These are phyloP conservation scores for Myrica gale DNA, from an alignment of 306 rosid genomes.

Conservation along the genomic window DNA sequence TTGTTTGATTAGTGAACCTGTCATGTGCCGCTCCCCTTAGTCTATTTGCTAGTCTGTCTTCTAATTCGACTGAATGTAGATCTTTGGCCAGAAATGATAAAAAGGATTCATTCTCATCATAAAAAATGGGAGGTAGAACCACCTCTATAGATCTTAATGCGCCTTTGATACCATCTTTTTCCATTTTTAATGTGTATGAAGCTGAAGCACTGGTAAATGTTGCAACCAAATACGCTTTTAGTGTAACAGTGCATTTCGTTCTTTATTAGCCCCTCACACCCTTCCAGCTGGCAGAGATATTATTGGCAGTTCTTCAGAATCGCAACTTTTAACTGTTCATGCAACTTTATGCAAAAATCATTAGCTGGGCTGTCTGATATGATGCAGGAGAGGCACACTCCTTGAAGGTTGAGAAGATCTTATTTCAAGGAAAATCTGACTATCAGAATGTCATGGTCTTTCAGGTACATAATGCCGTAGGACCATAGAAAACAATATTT, in stretches of 20 bases:
- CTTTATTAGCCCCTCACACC: background rate
- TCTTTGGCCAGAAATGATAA: background rate
- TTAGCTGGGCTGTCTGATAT: constrained; percentile 25
- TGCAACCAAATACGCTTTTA: background rate
- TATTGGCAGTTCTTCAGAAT: background rate
- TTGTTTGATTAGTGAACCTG: background rate
- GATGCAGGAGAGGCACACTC: constrained; percentile 96
- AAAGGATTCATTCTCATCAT: too few relatives aligned
- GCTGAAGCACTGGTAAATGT: background rate
- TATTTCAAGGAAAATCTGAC: constrained; percentile 89
- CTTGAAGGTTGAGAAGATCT: constrained; percentile 84
- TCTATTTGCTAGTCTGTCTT: background rate
- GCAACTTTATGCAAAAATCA: background rate
- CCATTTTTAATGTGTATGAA: background rate
- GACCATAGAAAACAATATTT: constrained; percentile 17
- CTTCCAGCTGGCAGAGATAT: too few relatives aligned
- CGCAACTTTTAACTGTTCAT: background rate
- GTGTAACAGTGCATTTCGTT: background rate
- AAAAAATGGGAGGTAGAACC: too few relatives aligned
- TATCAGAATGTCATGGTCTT: constrained; percentile 93
- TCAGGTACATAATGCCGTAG: constrained; percentile 50
- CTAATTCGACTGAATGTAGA: background rate
- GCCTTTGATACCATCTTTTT: background rate
- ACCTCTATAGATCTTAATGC: too few relatives aligned
- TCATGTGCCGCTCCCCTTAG: background rate